phyloP scores from a whole-genome alignment of 129 eudicot species.

The carrot (Daucus carota) region DH1_v3.0 NC_030383.2:58726001-58726500 shows the following conservation, averaged over 20 bases:
- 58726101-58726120: background rate
- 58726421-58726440: slow-evolving; percentile 29
- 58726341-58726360: slow-evolving; percentile 1
- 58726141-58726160: background rate
- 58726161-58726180: background rate
- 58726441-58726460: slow-evolving; percentile 39
- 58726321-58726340: background rate
- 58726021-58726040: background rate
- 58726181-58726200: background rate
- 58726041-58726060: background rate
- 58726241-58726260: background rate
- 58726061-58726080: background rate
- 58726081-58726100: background rate
- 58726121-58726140: background rate
- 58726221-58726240: background rate
- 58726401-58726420: slow-evolving; percentile 26
- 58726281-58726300: background rate
- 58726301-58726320: background rate
- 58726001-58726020: background rate
- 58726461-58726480: slow-evolving; percentile 39
- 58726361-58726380: slow-evolving; percentile 36
- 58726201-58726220: background rate
- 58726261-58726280: background rate
- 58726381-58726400: slow-evolving; percentile 25
- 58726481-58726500: slow-evolving; percentile 24